A percentile compares a stretch with the other conserved stretches of the same genome.
Conservation (phyloP, 176 grass and related monocot species). For the Carex pumila region DNA sequence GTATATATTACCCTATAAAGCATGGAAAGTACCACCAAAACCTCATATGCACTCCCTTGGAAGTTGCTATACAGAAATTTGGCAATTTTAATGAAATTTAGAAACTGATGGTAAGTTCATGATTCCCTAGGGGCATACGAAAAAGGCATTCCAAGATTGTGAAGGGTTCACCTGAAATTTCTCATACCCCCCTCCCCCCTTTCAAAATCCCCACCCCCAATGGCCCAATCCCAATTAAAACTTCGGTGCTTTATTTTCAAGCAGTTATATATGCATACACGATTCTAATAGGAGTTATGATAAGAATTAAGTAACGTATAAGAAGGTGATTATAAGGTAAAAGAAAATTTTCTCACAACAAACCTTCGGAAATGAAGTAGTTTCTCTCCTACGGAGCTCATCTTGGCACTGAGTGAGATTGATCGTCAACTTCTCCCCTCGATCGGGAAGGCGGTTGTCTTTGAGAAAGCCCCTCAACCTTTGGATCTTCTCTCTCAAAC, state of each 20-base stretch:
- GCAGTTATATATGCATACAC: not conserved
- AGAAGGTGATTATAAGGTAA: not conserved
- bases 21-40: not conserved
- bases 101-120: not conserved
- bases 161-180: not conserved
- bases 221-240: too few relatives aligned
- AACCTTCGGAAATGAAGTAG: not conserved
- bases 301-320: not conserved
- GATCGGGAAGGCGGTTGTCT: not conserved
- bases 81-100: not conserved
- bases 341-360: not conserved
- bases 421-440: not conserved
- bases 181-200: too few relatives aligned
- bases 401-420: not conserved
- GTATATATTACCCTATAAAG: not conserved
- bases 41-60: not conserved
- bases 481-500: not conserved
- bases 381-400: not conserved
- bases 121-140: not conserved
- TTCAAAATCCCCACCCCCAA: too few relatives aligned
- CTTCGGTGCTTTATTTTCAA: not conserved
- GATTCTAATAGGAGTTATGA: not conserved
- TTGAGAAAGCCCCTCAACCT: not conserved
- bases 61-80: not conserved
- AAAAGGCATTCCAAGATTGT: not conserved